Evolutionary conservation across 768 basidiomycete species (phyloP), one percentile per base, ranked within the genome.

Genomic region (Mrakia gelida): DNA sequence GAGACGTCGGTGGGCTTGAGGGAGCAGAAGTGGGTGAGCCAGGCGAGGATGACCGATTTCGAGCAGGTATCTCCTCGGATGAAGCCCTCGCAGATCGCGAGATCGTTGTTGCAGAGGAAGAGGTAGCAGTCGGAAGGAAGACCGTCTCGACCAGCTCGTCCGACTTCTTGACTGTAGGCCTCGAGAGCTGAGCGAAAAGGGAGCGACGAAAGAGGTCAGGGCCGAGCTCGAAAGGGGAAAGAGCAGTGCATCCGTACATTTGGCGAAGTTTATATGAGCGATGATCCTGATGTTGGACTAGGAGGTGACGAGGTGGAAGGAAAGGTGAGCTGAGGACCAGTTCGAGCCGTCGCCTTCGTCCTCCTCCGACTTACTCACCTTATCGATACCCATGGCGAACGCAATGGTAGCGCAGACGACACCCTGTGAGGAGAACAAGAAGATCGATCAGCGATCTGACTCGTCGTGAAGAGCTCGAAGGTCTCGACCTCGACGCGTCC

Each of bases 1-100:
- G 86, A 79, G 84, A 86, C 32, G 62, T 43, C 43, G 10, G 30
- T 21, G 34, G 81, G 15, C 67, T 28, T 23, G 75, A 62, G 16
- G 71, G 80, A 78, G 62, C 80, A 80, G n/a, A 82, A 76, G 3
- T 75, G 74, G 26, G 67, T 41, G 52, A 82, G 79, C 78, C 79
- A 81, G 3, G 38, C 49, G n/a, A 76, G 28, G 32, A 65, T 28
- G n/a, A 23, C 23, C 21, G 54, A 56, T 6, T 86, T 83, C 0
- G 85, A 82, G 71, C 86, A 87, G 0, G 87, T 88, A 80, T 88
- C 87, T 0, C 87, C 88, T 1, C 88, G 85, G 30, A 82, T 84
- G 73, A 88, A 88, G 16, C 87, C 86, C 80, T 89, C 87, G 30
- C 61, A 34, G 3, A 75, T 62, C 2, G 87, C 86, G 15, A 88